Percentiles rank a stretch among this genome's conserved stretches.
phyloP scores from a whole-genome alignment of 2,329 filamentous ascomycete species.

The Chrysosporium queenslandicum region DNA sequence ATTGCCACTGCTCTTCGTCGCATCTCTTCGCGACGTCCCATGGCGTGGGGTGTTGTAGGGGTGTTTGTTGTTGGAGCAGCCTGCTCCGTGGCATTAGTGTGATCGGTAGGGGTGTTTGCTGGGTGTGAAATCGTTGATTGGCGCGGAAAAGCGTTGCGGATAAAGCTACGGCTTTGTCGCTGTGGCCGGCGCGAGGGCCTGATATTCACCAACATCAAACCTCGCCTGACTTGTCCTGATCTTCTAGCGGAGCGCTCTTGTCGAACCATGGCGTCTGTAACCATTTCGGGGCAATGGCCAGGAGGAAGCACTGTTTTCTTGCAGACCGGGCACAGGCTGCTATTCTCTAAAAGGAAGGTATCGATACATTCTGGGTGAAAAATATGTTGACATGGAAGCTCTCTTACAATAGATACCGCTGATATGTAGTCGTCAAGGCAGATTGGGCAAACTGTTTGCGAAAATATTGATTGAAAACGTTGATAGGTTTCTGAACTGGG shows the following conservation, averaged over 20 bases:
- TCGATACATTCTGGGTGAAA: slow-evolving; percentile 92
- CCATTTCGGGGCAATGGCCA: slow-evolving; percentile 53
- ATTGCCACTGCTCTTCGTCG: slow-evolving; percentile 17
- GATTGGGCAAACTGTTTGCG: slow-evolving; percentile 79
- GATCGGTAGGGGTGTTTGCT: not conserved
- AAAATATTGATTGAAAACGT: slow-evolving; percentile 23
- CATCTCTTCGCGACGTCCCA: slow-evolving; percentile 13
- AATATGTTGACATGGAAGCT: slow-evolving; percentile 82
- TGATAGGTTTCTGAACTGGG: not conserved
- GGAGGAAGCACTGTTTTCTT: slow-evolving; percentile 69
- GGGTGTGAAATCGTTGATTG: not conserved
- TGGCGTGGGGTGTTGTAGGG: not conserved
- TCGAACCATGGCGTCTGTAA: slow-evolving; percentile 80
- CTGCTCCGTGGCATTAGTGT: not conserved
- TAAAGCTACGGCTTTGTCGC: not conserved
- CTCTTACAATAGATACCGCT: slow-evolving; percentile 61
- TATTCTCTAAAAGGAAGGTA: slow-evolving; percentile 64
- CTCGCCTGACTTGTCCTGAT: not conserved
- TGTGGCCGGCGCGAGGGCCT: not conserved
- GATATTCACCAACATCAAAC: not conserved
- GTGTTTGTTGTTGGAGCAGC: not conserved
- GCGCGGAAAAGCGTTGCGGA: not conserved
- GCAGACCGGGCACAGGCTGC: slow-evolving; percentile 83
- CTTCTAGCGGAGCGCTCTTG: slow-evolving; percentile 52
- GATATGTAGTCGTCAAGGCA: slow-evolving; percentile 73